Evolutionary conservation across 495 filamentous ascomycete genomes (phyloP).

Genomic region (Xylaria grammica): DNA sequence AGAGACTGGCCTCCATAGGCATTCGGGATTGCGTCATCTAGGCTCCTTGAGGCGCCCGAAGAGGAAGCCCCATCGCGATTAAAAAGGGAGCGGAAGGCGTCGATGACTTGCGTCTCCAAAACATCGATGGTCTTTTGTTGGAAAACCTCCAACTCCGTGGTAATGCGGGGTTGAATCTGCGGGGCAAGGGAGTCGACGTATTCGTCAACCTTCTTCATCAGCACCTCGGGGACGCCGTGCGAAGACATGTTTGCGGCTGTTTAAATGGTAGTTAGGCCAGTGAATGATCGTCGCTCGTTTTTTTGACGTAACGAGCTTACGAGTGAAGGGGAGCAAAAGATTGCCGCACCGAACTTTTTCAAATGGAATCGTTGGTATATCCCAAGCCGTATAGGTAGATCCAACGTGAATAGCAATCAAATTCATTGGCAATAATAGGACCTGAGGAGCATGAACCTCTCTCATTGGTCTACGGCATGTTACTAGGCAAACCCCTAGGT

Average conservation of each 20-base stretch:
- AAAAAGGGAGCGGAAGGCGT: constrained; percentile 42
- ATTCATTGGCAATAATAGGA: neutral
- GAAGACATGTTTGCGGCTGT: constrained; percentile 25
- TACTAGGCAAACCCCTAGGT: too few relatives aligned
- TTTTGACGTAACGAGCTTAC: neutral
- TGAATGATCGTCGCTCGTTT: neutral
- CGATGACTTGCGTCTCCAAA: constrained; percentile 37
- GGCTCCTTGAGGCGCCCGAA: constrained; percentile 12
- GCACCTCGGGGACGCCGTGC: constrained; percentile 33
- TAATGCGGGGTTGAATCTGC: constrained; percentile 44
- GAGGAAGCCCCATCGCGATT: constrained; percentile 26
- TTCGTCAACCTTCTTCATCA: constrained; percentile 41
- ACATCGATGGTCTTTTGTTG: constrained; percentile 43
- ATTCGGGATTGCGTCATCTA: constrained; percentile 33
- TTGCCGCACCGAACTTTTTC: too few relatives aligned
- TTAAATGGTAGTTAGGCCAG: neutral
- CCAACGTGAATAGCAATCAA: neutral
- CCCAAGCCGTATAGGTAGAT: neutral
- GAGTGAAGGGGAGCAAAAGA: neutral
- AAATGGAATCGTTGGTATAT: neutral
- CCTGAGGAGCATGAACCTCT: neutral
- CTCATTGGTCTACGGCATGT: constrained; percentile 10
- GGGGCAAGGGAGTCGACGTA: constrained; percentile 45
- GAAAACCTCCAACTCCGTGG: constrained; percentile 38
- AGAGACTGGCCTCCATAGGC: constrained; percentile 38